A percentile compares a stretch with the other conserved stretches of the same genome.
Evolutionary conservation across 352 stramenopile genomes (phyloP).

Genomic region (Pythium phragmiticola): DNA sequence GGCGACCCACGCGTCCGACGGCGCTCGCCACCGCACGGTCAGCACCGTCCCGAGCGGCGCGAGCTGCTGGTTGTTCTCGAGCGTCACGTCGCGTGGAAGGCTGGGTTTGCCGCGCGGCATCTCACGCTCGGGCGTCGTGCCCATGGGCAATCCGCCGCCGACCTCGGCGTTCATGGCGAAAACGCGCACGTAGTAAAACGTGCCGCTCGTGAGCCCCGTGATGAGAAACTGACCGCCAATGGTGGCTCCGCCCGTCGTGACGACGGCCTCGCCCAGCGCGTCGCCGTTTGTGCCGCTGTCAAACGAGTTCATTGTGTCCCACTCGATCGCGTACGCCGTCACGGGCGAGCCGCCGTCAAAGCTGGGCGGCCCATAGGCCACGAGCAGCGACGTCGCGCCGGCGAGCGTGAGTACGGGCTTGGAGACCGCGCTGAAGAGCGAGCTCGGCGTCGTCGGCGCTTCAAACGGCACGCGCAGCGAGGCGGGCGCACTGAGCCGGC

Average conservation of each 20-base stretch:
- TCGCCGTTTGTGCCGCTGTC: slow-evolving; percentile 61
- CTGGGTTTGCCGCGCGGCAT: slow-evolving; percentile 67
- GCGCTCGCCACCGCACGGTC: slow-evolving; percentile 51
- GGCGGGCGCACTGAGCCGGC: slow-evolving; percentile 52
- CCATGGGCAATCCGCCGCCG: slow-evolving; percentile 38
- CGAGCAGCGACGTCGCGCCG: slow-evolving; percentile 62
- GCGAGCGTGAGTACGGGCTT: slow-evolving; percentile 65
- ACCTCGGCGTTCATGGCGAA: slow-evolving; percentile 67
- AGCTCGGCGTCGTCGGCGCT: slow-evolving; percentile 44
- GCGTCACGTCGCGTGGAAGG: slow-evolving; percentile 31
- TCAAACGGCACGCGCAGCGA: slow-evolving; percentile 71
- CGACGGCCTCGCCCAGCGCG: slow-evolving; percentile 41
- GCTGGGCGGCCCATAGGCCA: slow-evolving; percentile 74
- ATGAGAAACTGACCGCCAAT: slow-evolving; percentile 44
- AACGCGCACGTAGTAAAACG: slow-evolving; percentile 65
- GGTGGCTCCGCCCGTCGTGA: slow-evolving; percentile 16
- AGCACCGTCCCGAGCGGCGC: slow-evolving; percentile 45
- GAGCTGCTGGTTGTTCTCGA: slow-evolving; percentile 36
- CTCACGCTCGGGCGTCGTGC: slow-evolving; percentile 48
- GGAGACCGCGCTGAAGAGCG: slow-evolving; percentile 59
- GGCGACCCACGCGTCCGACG: slow-evolving; percentile 24
- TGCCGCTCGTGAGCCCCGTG: slow-evolving; percentile 40
- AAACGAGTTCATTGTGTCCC: slow-evolving; percentile 81
- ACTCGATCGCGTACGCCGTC: slow-evolving; percentile 91
- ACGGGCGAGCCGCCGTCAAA: slow-evolving; percentile 89